Evolutionary conservation across 495 filamentous ascomycete species (phyloP).

Genomic region (Podospora comata): DNA sequence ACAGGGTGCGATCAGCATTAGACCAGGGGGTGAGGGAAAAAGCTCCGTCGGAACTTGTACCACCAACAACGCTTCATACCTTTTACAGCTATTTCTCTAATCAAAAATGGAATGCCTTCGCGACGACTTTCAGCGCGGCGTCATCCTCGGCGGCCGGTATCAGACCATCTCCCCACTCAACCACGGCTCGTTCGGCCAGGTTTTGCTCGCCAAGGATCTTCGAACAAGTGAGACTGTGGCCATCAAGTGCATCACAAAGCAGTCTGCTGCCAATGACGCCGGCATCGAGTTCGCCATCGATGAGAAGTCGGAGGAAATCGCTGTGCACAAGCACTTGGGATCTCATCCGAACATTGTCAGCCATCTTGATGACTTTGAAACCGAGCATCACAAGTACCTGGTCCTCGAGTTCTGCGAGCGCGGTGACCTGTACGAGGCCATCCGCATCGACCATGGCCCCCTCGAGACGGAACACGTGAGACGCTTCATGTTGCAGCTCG

Average conservation of each 20-base stretch:
- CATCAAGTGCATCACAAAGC: slow-evolving; percentile 91
- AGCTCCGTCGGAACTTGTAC: slow-evolving; percentile 35
- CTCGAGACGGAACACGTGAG: slow-evolving; percentile 94
- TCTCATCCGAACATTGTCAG: slow-evolving; percentile 92
- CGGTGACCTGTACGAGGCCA: slow-evolving; percentile 96
- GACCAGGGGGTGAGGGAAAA: slow-evolving; percentile 39
- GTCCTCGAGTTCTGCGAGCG: slow-evolving; percentile 95
- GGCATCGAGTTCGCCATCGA: slow-evolving; percentile 62
- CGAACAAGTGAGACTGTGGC: slow-evolving; percentile 75
- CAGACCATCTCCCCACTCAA: slow-evolving; percentile 90
- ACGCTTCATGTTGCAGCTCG: slow-evolving; percentile 91
- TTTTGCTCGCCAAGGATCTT: slow-evolving; percentile 84
- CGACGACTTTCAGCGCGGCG: slow-evolving; percentile 67
- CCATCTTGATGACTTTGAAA: slow-evolving; percentile 86
- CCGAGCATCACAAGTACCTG: slow-evolving; percentile 81
- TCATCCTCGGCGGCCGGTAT: slow-evolving; percentile 80
- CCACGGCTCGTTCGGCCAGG: slow-evolving; percentile 97
- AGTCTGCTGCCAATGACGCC: slow-evolving; percentile 51
- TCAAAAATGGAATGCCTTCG: slow-evolving; percentile 74
- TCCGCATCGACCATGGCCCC: slow-evolving; percentile 80
- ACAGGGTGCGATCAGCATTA: slow-evolving; percentile 36
- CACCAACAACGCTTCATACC: slow-evolving; percentile 28
- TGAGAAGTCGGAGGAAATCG: slow-evolving; percentile 82
- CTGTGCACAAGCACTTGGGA: slow-evolving; percentile 73
- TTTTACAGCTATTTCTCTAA: slow-evolving; percentile 30